Conservation (phyloP, 1,284 basidiomycete genomes). For the Cryptococcus amylolentus region DNA sequence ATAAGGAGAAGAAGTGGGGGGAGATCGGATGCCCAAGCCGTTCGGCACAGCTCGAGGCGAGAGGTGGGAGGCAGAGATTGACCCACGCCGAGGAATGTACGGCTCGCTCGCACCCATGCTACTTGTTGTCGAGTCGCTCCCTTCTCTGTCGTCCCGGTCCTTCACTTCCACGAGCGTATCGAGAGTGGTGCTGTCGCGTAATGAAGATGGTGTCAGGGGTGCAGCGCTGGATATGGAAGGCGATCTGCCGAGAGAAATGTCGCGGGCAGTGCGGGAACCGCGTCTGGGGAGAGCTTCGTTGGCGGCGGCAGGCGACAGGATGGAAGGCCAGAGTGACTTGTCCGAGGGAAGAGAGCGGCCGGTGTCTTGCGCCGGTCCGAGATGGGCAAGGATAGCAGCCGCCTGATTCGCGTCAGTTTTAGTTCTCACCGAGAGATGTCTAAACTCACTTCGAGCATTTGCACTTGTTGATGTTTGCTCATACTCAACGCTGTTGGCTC, state of each 20-base stretch:
- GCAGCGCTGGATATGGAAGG: conserved; percentile 31
- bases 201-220: conserved; percentile 39
- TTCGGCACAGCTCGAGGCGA: conserved; percentile 4
- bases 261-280: conserved; percentile 30
- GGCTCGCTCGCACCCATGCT: conserved; percentile 36
- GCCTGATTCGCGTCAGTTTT: conserved; percentile 55
- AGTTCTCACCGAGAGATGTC: not conserved
- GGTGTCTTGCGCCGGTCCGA: conserved; percentile 57
- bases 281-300: conserved; percentile 16
- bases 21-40: not conserved
- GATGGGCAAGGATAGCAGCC: conserved; percentile 86
- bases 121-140: conserved; percentile 43
- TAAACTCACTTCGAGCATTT: conserved; percentile 75
- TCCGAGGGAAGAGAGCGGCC: conserved; percentile 85
- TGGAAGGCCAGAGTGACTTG: conserved; percentile 66
- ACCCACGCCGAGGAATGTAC: conserved; percentile 10
- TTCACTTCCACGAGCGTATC: conserved; percentile 14
- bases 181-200: conserved; percentile 30
- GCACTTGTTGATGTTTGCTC: conserved; percentile 97
- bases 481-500: conserved; percentile 90
- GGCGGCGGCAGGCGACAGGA: conserved; percentile 50
- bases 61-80: not conserved
- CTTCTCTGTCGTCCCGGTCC: conserved; percentile 36
- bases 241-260: conserved; percentile 42
- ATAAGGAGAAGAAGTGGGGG: conserved; percentile 1